Evolutionary conservation across 768 basidiomycete species (phyloP).

Genomic region (Daedaleopsis nitida): DNA sequence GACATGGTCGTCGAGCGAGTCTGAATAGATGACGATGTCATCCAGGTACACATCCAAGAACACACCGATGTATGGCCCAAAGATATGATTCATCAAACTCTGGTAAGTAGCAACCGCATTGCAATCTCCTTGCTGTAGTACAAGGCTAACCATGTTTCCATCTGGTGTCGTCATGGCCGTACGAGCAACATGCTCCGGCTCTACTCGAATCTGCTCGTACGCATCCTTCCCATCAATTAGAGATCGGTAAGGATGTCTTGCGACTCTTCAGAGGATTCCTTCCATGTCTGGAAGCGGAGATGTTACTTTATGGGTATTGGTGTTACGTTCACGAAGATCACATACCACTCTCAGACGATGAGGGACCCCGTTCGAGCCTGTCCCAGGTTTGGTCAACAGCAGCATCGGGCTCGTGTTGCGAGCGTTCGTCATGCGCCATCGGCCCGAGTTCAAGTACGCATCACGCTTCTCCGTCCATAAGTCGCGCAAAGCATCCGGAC

Average conservation of each 20-base stretch:
- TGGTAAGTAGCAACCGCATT: conserved; percentile 42
- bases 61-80: conserved; percentile 29
- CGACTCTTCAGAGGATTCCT: conserved; percentile 25
- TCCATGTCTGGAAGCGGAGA: conserved; percentile 32
- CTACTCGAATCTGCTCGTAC: conserved; percentile 33
- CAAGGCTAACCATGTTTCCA: conserved; percentile 33
- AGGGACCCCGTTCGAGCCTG: conserved; percentile 5
- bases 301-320: conserved; percentile 31
- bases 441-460: conserved; percentile 32
- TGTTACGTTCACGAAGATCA: conserved; percentile 32
- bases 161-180: conserved; percentile 32
- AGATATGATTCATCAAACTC: conserved; percentile 44
- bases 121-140: conserved; percentile 36
- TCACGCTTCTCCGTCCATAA: conserved; percentile 34
- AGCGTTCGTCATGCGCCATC: conserved; percentile 33
- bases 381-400: conserved; percentile 32
- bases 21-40: conserved; percentile 38
- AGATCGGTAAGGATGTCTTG: conserved; percentile 20
- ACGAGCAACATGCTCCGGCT: conserved; percentile 21
- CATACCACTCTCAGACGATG: conserved; percentile 16
- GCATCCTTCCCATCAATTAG: conserved; percentile 31
- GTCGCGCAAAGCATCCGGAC: conserved; percentile 34
- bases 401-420: conserved; percentile 37
- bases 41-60: conserved; percentile 39
- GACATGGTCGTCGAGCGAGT: conserved; percentile 32